Evolutionary conservation across 2,329 filamentous ascomycete species (phyloP).

Genomic region (Chrysoporthe austroafricana): DNA sequence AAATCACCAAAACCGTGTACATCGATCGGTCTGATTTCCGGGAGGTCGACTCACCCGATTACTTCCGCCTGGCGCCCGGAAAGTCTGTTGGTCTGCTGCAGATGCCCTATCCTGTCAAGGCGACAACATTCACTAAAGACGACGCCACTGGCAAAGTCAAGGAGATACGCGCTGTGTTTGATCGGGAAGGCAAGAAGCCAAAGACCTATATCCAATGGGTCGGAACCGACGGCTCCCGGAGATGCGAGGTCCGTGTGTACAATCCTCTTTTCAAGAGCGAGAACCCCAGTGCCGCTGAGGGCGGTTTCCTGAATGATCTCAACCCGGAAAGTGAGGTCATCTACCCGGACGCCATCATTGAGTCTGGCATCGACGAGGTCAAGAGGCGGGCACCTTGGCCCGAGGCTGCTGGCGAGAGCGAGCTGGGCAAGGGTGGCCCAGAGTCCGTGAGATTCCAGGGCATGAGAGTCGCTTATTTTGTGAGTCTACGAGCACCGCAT

Average conservation of each 20-base stretch:
- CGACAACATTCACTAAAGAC: conserved; percentile 66
- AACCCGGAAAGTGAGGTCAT: conserved; percentile 83
- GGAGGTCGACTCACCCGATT: conserved; percentile 67
- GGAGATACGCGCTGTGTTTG: conserved; percentile 33
- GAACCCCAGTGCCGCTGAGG: conserved; percentile 75
- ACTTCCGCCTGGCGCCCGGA: conserved; percentile 71
- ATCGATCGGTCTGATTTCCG: conserved; percentile 74
- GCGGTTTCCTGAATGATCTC: conserved; percentile 82
- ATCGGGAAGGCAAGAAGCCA: conserved; percentile 36
- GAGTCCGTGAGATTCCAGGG: conserved; percentile 89
- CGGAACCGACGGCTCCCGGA: conserved; percentile 28
- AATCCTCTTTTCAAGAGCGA: conserved; percentile 62
- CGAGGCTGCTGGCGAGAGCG: conserved; percentile 72
- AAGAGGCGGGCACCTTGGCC: conserved; percentile 77
- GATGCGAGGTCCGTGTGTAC: conserved; percentile 28
- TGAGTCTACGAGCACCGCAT: conserved; percentile 40
- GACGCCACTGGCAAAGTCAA: conserved; percentile 48
- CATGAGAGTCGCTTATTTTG: conserved; percentile 85
- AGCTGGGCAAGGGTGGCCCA: conserved; percentile 63
- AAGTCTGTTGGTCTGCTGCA: conserved; percentile 71
- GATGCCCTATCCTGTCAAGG: conserved; percentile 65
- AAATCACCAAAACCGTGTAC: conserved; percentile 67
- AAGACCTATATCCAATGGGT: conserved; percentile 68
- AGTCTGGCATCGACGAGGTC: conserved; percentile 82
- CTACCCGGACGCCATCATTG: conserved; percentile 78